Percentiles rank a stretch among this genome's conserved stretches.
phyloP scores from a whole-genome alignment of 202 grass and related monocot species.

The Cymbopogon flexuosus region DNA sequence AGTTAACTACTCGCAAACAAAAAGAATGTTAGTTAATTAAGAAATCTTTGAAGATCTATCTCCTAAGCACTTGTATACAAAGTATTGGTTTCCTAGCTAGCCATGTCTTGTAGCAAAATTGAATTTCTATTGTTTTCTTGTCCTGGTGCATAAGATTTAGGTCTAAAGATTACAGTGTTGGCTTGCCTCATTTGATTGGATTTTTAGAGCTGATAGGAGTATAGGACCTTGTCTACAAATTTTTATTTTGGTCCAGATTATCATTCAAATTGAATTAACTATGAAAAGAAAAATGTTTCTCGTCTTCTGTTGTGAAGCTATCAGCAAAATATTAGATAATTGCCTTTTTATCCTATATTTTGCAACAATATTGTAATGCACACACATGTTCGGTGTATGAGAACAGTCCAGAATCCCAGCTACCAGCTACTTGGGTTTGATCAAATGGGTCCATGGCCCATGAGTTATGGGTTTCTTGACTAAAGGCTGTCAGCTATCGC shows the following conservation, averaged over 20 bases:
- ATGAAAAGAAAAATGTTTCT: neutral
- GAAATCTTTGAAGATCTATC: neutral
- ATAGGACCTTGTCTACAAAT: neutral
- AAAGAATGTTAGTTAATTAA: too few species aligned
- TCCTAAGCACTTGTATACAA: neutral
- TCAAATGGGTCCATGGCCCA: neutral
- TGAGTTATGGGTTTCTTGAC: slow-evolving; percentile 7
- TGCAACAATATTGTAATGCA: neutral
- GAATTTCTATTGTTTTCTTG: neutral
- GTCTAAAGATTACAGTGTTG: neutral
- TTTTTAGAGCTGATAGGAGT: neutral
- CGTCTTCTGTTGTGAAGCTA: neutral
- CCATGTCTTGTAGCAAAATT: neutral
- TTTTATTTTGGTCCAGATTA: neutral
- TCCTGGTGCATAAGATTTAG: neutral
- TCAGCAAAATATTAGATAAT: neutral
- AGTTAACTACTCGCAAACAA: neutral
- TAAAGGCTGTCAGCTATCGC: slow-evolving; percentile 17
- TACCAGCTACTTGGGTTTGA: neutral
- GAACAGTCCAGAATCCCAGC: neutral
- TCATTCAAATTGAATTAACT: neutral
- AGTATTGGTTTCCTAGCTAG: neutral
- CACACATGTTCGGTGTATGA: neutral
- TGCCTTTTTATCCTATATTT: neutral
- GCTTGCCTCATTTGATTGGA: neutral